Evolutionary conservation across 108 stramenopile genomes (phyloP), one percentile per base, ranked within the genome.

Genomic region (Skeletonema potamos): DNA sequence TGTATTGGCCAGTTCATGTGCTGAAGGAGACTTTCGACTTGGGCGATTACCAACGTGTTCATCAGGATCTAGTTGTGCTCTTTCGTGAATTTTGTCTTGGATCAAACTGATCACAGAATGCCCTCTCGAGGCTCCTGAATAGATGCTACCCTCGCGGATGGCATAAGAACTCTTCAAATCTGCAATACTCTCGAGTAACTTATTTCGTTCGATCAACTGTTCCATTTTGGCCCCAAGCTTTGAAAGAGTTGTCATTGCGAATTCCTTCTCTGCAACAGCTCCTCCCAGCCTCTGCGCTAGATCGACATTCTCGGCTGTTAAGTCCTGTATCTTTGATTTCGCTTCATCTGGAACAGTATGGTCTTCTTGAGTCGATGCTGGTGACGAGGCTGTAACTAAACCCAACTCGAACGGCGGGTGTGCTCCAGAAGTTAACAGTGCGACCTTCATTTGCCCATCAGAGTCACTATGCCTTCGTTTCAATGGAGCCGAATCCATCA

Each of bases 181-280:
- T 0, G 34, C 34, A 18, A 67, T 68, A 55, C 58, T 57, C 17
- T 68, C 60, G 29, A 76, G 30, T 8, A 36, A 43, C 48, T 61
- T 76, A 61, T 76, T 76, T 56, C 75, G 28, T 57, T 76, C 55
- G 26, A 68, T 43, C 20, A 76, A 54, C 41, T 76, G 68, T 64
- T 76, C 75, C 55, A 76, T 44, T 54, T 76, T 76, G 1, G 75
- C 61, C 4, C 75, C 67, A 41, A 76, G 37, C 33, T 68, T 57
- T 7, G 62, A 57, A 5, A 76, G 34, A 18, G 60, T 76, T 20
- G 62, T 34, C 28, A 76, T 55, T 39, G 75, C 75, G 55, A 76
- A 76, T 62, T 76, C 75, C 29, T 76, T 76, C 20, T 76, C 75
- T 9, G 75, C 75, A 44, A 76, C 75, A 13, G 56, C 67, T 28